Evolutionary conservation across 805 yeast species (phyloP).

Genomic region (Lipomyces kockii): DNA sequence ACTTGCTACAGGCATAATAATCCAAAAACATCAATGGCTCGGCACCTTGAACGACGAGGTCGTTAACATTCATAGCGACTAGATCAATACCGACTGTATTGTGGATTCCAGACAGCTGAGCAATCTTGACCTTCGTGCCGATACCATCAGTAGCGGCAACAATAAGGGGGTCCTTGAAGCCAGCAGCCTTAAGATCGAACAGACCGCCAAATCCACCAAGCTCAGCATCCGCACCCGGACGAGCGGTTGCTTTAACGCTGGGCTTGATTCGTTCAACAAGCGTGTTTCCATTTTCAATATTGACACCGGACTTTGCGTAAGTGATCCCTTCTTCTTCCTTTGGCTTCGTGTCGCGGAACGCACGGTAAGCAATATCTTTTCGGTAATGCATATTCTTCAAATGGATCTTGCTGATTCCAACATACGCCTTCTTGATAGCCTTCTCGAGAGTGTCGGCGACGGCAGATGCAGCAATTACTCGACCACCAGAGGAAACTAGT

Average conservation of each 20-base stretch:
- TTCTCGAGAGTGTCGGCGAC: constrained; percentile 72
- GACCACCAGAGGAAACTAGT: constrained; percentile 88
- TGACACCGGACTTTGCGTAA: constrained; percentile 95
- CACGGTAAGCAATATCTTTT: constrained; percentile 90
- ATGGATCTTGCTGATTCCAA: constrained; percentile 75
- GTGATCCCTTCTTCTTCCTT: constrained; percentile 58
- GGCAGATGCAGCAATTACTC: constrained; percentile 95
- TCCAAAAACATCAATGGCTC: constrained; percentile 95
- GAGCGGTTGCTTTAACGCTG: constrained; percentile 86
- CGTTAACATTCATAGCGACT: constrained; percentile 99
- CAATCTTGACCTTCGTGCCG: constrained; percentile 94
- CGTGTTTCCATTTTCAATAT: constrained; percentile 92
- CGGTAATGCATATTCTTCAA: constrained; percentile 83
- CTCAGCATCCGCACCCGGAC: constrained; percentile 96
- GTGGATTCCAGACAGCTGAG: constrained; percentile 85
- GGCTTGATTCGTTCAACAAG: constrained; percentile 89
- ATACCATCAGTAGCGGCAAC: constrained; percentile 99
- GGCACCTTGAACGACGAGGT: constrained; percentile 97
- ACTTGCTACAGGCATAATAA: constrained; percentile 93
- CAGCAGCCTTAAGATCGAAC: constrained; percentile 87
- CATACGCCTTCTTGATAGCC: constrained; percentile 85
- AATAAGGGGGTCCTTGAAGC: constrained; percentile 73
- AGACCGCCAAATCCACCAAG: constrained; percentile 99
- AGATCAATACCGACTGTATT: constrained; percentile 98
- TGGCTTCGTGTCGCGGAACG: constrained; percentile 63